Percentiles rank a stretch among this genome's conserved stretches.
Conservation (phyloP, 208 protist species). For the Wallacemonas sp. region DNA sequence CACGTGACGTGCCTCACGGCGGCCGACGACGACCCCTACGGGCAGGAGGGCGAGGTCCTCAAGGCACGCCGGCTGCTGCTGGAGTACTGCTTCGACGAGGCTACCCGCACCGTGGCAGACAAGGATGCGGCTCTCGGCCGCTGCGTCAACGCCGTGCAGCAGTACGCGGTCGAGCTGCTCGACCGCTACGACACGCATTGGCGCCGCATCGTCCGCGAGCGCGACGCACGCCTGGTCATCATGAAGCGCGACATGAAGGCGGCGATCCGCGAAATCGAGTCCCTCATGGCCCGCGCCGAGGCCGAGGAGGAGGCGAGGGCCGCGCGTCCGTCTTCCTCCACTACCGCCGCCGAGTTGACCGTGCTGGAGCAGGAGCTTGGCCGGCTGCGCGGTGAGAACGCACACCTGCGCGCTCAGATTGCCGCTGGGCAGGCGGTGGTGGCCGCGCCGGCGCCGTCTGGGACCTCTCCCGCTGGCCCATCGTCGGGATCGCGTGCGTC, state of each 20-base stretch:
- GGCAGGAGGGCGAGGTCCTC: slow-evolving; percentile 69
- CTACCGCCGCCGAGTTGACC: background rate
- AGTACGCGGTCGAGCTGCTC: slow-evolving; percentile 44
- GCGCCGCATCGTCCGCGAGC: slow-evolving; percentile 50
- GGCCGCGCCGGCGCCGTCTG: background rate
- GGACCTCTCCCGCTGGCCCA: no score
- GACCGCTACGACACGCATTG: slow-evolving; percentile 75
- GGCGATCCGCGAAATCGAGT: slow-evolving; percentile 70
- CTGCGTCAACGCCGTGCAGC: slow-evolving; percentile 40
- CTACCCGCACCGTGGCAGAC: slow-evolving; percentile 33
- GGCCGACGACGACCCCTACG: slow-evolving; percentile 43
- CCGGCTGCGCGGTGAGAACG: slow-evolving; percentile 43
- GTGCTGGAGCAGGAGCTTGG: slow-evolving; percentile 30
- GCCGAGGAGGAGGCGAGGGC: background rate
- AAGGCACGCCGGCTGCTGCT: slow-evolving; percentile 71
- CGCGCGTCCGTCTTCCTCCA: background rate
- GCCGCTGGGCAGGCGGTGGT: background rate
- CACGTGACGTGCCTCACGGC: slow-evolving; percentile 65
- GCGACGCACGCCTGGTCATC: slow-evolving; percentile 38
- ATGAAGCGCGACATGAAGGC: slow-evolving; percentile 70
- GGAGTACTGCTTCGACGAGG: slow-evolving; percentile 75
- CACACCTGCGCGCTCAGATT: slow-evolving; percentile 25
- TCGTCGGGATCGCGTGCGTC: no score
- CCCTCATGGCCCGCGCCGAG: slow-evolving; percentile 45
- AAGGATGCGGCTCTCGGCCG: slow-evolving; percentile 36